Percentiles rank a stretch among this genome's conserved stretches.
Conservation (phyloP, 371 early-diverging fungal genomes). For the Chytridium lagenaria region DNA sequence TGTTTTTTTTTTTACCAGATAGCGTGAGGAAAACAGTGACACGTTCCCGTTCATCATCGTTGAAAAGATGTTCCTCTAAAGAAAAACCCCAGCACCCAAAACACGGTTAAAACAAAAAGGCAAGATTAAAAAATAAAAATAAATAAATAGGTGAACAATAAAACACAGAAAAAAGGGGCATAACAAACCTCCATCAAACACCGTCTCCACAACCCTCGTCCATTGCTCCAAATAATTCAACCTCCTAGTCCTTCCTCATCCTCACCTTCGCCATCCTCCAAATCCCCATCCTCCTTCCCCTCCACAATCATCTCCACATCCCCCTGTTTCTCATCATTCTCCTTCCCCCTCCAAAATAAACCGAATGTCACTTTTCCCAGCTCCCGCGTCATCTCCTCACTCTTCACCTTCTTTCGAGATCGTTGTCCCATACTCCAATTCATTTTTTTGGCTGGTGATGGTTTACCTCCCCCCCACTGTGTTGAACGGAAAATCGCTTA, state of each 20-base stretch:
- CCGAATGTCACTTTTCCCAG: not conserved
- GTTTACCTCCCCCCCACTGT: no score
- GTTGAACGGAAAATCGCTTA: no score
- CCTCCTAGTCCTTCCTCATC: not conserved
- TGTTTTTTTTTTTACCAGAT: not conserved
- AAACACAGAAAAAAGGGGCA: not conserved
- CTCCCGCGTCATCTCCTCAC: not conserved
- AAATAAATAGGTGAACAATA: not conserved
- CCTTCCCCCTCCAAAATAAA: not conserved
- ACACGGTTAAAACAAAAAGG: not conserved
- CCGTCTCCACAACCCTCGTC: conserved; percentile 10
- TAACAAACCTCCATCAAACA: conserved; percentile 10
- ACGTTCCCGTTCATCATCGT: not conserved
- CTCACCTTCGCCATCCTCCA: not conserved
- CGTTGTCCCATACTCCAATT: no score
- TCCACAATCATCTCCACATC: not conserved
- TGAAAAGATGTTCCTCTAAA: conserved; percentile 13
- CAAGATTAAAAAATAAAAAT: not conserved
- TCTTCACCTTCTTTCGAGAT: not conserved
- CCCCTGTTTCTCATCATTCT: not conserved
- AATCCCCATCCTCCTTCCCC: not conserved
- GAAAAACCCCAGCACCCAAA: not conserved
- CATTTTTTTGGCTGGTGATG: no score
- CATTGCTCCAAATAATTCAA: conserved; percentile 10
- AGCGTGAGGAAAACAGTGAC: not conserved